Conservation (phyloP, 306 rosid species). For the Cicer cuneatum region DNA sequence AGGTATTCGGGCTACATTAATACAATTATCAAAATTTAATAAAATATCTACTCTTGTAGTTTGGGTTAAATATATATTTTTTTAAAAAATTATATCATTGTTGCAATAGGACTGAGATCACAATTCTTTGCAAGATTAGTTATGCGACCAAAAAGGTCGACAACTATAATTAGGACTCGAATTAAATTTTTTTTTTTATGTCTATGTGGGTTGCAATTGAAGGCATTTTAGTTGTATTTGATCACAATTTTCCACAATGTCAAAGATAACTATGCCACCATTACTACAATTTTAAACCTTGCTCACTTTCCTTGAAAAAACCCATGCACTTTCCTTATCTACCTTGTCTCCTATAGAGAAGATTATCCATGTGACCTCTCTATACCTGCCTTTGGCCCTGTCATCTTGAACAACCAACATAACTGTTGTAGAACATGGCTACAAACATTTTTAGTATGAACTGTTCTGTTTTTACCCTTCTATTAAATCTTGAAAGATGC, state of each 20-base stretch:
- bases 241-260: not conserved
- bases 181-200: too few species aligned
- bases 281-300: not conserved
- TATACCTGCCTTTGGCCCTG: slow-evolving; percentile 29
- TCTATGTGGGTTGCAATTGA: too few species aligned
- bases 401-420: slow-evolving; percentile 14
- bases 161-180: too few species aligned
- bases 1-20: too few species aligned
- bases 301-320: slow-evolving; percentile 7
- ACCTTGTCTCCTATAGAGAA: slow-evolving; percentile 36
- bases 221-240: not conserved
- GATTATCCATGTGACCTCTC: slow-evolving; percentile 43
- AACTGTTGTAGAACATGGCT: slow-evolving; percentile 43
- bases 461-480: slow-evolving; percentile 1
- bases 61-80: too few species aligned
- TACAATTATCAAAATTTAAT: too few species aligned
- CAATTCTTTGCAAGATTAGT: too few species aligned
- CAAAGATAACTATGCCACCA: not conserved
- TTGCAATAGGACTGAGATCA: too few species aligned
- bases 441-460: not conserved
- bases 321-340: slow-evolving; percentile 18
- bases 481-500: not conserved
- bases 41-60: too few species aligned
- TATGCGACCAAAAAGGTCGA: too few species aligned
- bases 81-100: too few species aligned